These are phyloP conservation scores for Ensete ventricosum DNA, from an alignment of 176 grass and related monocot species.

Conservation along the genomic window DNA sequence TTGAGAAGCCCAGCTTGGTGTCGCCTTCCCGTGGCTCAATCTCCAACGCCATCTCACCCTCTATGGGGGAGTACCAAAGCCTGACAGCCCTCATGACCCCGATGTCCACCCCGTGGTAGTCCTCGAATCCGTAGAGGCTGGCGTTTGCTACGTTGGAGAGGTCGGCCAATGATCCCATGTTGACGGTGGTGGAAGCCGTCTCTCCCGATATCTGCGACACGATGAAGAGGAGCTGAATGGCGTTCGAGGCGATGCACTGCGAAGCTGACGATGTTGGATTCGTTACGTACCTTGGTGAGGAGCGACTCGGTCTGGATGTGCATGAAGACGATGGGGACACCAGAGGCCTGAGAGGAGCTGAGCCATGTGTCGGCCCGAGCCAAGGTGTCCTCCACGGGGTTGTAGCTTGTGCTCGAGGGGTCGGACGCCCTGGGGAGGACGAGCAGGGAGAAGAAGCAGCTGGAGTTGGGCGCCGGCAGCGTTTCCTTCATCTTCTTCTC, in stretches of 20 bases:
- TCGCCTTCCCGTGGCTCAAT: constrained; percentile 55
- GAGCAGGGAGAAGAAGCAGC: constrained; percentile 64
- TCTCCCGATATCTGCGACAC: constrained; percentile 58
- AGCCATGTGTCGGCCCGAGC: constrained; percentile 72
- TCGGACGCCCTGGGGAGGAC: constrained; percentile 61
- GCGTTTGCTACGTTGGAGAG: constrained; percentile 62
- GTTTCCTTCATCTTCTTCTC: constrained; percentile 83
- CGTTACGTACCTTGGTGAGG: constrained; percentile 55
- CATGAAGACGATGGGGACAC: constrained; percentile 52
- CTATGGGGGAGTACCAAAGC: constrained; percentile 62
- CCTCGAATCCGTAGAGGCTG: constrained; percentile 90
- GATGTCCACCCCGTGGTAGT: constrained; percentile 96
- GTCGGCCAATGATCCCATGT: constrained; percentile 61
- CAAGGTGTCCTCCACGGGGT: constrained; percentile 74
- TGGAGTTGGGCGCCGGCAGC: constrained; percentile 32
- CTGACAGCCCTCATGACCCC: constrained; percentile 59
- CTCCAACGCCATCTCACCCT: constrained; percentile 56
- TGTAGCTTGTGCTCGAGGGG: constrained; percentile 43
- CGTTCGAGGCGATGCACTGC: neutral
- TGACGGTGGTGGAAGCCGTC: constrained; percentile 60
- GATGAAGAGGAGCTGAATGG: neutral
- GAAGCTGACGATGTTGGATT: too few species aligned
- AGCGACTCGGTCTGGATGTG: constrained; percentile 77
- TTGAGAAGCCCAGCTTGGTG: constrained; percentile 74
- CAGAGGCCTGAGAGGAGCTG: constrained; percentile 42